Evolutionary conservation across 2,329 filamentous ascomycete species (phyloP).

Genomic region (Graphilbum sp.): DNA sequence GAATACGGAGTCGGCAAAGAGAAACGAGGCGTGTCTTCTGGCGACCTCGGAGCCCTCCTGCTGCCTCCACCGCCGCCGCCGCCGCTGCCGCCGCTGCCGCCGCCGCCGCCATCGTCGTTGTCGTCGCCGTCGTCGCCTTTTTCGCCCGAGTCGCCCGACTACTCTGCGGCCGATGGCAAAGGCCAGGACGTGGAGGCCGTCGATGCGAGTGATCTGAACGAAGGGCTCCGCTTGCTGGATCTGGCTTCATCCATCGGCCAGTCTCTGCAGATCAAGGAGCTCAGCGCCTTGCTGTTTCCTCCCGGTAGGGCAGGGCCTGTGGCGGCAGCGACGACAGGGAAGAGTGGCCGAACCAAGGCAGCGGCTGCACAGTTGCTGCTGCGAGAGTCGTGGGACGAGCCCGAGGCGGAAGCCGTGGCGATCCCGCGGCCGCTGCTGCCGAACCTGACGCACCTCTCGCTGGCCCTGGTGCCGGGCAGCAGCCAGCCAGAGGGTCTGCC

Average conservation of each 20-base stretch:
- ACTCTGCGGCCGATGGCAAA: background rate
- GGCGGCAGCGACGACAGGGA: background rate
- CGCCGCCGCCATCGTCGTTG: too few relatives aligned
- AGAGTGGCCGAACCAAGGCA: too few relatives aligned
- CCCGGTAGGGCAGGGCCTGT: slow-evolving; percentile 1
- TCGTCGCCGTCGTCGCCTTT: too few relatives aligned
- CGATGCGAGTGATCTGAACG: slow-evolving; percentile 20
- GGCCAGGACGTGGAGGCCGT: slow-evolving; percentile 10
- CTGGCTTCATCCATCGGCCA: slow-evolving; percentile 34
- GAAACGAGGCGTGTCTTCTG: slow-evolving; percentile 22
- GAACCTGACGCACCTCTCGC: slow-evolving; percentile 42
- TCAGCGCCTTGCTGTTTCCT: slow-evolving; percentile 34
- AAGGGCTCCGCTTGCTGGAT: slow-evolving; percentile 35
- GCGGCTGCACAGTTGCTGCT: slow-evolving; percentile 7
- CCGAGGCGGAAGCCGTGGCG: slow-evolving; percentile 1
- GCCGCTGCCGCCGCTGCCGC: too few relatives aligned
- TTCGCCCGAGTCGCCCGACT: too few relatives aligned
- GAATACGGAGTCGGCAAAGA: slow-evolving; percentile 21
- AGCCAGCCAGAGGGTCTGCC: background rate
- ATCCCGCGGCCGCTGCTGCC: slow-evolving; percentile 29
- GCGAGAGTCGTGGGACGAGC: slow-evolving; percentile 36
- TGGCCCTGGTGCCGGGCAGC: slow-evolving; percentile 27
- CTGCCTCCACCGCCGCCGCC: slow-evolving; percentile 13
- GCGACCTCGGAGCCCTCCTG: slow-evolving; percentile 33
- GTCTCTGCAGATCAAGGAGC: slow-evolving; percentile 33